A percentile compares a stretch with the other conserved stretches of the same genome.
phyloP scores from a whole-genome alignment of 805 yeast species.

The Teunomyces aglyptinius region DNA sequence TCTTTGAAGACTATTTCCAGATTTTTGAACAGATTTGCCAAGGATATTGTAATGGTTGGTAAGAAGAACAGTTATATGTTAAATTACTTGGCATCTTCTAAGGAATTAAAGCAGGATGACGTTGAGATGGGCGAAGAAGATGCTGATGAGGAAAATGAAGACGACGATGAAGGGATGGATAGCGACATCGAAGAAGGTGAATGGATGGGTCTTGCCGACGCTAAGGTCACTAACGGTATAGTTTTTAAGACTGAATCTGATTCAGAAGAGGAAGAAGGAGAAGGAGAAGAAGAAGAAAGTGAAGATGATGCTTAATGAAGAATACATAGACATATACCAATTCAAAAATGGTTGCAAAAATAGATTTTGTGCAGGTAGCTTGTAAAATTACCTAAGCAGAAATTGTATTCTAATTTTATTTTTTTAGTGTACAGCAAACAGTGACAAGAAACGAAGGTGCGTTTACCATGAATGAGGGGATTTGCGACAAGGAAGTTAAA shows the following conservation, averaged over 20 bases:
- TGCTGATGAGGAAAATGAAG: conserved; percentile 13
- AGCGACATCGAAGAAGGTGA: conserved; percentile 29
- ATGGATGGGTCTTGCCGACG: conserved; percentile 33
- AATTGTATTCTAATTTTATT: too few relatives aligned
- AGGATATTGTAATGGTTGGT: conserved; percentile 61
- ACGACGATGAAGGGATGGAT: conserved; percentile 13
- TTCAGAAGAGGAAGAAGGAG: conserved; percentile 31
- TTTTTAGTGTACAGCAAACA: background rate
- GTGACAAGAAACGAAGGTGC: background rate
- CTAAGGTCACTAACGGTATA: conserved; percentile 2
- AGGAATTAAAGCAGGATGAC: conserved; percentile 6
- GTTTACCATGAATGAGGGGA: background rate
- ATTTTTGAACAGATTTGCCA: conserved; percentile 69
- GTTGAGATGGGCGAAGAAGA: conserved; percentile 6
- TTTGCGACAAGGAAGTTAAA: background rate
- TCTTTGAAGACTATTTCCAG: conserved; percentile 70
- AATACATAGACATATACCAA: background rate
- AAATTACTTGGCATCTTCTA: conserved; percentile 43
- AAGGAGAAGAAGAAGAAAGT: conserved; percentile 31
- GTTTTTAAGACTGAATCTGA: conserved; percentile 1
- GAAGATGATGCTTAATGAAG: conserved; percentile 26
- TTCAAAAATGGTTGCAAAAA: conserved; percentile 4
- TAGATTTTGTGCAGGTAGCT: background rate
- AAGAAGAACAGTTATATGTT: conserved; percentile 54
- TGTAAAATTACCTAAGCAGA: too few relatives aligned